phyloP scores from a whole-genome alignment of 345 rosid species.

The Citrus unshiu region DNA sequence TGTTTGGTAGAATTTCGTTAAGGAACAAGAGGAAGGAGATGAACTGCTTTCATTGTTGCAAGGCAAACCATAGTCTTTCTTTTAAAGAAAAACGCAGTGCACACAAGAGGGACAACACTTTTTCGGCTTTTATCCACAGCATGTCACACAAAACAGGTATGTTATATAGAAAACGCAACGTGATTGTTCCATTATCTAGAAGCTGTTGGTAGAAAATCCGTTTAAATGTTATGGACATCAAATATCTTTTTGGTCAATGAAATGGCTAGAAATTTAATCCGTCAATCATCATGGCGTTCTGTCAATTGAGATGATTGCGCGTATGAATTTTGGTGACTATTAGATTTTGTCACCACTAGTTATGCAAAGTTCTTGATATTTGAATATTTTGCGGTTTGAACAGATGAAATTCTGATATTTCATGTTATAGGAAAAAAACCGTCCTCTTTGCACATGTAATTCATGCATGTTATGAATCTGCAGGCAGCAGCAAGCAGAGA shows the following conservation, averaged over 20 bases:
- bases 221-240: background rate
- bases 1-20: background rate
- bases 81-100: background rate
- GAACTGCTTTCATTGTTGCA: slow-evolving; percentile 16
- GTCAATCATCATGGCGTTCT: background rate
- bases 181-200: background rate
- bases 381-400: background rate
- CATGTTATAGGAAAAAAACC: background rate
- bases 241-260: background rate
- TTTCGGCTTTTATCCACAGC: slow-evolving; percentile 21
- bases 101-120: background rate
- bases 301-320: background rate
- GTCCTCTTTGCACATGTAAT: background rate
- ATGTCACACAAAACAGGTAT: slow-evolving; percentile 31
- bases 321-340: background rate
- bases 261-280: background rate
- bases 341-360: background rate
- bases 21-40: background rate
- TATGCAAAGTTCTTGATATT: background rate
- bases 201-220: background rate
- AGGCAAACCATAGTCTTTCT: background rate
- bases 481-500: slow-evolving; percentile 42
- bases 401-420: background rate
- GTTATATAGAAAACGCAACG: background rate
- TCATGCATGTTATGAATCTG: background rate